These are phyloP conservation scores for Niveomyces coronatus DNA, from an alignment of 2,329 filamentous ascomycete genomes.

Conservation along the genomic window DNA sequence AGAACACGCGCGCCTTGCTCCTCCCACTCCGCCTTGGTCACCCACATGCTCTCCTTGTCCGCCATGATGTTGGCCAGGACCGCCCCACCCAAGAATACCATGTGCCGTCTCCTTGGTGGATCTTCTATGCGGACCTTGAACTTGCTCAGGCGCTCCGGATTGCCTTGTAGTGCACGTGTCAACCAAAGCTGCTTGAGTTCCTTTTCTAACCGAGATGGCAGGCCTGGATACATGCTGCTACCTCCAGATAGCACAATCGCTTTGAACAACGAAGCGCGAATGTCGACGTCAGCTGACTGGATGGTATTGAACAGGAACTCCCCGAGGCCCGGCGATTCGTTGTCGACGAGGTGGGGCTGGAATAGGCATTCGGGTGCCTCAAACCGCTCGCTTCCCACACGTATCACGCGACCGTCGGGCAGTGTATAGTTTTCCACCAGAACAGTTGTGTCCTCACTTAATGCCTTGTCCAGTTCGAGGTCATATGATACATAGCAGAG, in stretches of 20 bases:
- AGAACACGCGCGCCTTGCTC: slow-evolving; percentile 78
- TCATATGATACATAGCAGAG: slow-evolving; percentile 99
- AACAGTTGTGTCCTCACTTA: slow-evolving; percentile 95
- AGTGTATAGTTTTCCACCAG: slow-evolving; percentile 96
- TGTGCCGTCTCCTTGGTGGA: slow-evolving; percentile 87
- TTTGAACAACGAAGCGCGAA: slow-evolving; percentile 88
- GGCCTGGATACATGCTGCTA: slow-evolving; percentile 96
- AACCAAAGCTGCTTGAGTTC: slow-evolving; percentile 98
- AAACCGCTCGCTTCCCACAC: slow-evolving; percentile 93
- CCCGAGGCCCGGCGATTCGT: slow-evolving; percentile 91
- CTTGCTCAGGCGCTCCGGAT: slow-evolving; percentile 91
- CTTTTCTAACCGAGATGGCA: slow-evolving; percentile 92
- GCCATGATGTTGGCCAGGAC: slow-evolving; percentile 98
- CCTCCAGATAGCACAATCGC: slow-evolving; percentile 94
- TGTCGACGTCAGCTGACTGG: slow-evolving; percentile 89
- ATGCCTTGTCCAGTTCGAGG: slow-evolving; percentile 85
- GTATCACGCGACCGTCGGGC: slow-evolving; percentile 90
- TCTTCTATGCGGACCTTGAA: slow-evolving; percentile 99
- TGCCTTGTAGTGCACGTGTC: slow-evolving; percentile 77
- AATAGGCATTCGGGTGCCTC: slow-evolving; percentile 97
- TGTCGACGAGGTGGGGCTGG: slow-evolving; percentile 95
- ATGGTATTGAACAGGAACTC: slow-evolving; percentile 99
- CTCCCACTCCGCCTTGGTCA: slow-evolving; percentile 92
- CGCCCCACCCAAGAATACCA: slow-evolving; percentile 98
- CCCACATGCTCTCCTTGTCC: slow-evolving; percentile 98